phyloP scores from a whole-genome alignment of 768 basidiomycete genomes.

The Amanita fuliginea region DNA sequence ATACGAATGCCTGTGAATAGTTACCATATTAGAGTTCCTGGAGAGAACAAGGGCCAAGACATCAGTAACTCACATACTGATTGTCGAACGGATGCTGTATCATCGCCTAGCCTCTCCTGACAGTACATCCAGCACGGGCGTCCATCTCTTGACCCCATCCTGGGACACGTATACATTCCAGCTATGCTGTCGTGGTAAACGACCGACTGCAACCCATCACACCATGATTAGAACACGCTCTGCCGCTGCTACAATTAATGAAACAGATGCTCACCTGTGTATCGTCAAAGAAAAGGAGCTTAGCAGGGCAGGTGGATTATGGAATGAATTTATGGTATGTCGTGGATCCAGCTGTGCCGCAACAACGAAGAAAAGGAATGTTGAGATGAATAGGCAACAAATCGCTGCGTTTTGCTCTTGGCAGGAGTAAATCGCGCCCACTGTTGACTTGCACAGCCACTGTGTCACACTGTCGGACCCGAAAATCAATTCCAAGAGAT shows the following conservation, averaged over 20 bases:
- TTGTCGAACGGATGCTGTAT: slow-evolving; percentile 84
- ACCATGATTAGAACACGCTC: slow-evolving; percentile 6
- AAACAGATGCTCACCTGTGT: slow-evolving; percentile 49
- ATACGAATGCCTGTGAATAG: slow-evolving; percentile 63
- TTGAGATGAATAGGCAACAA: slow-evolving; percentile 10
- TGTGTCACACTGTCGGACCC: no score
- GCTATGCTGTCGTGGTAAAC: slow-evolving; percentile 70
- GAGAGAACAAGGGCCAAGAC: background rate
- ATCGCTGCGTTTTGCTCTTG: background rate
- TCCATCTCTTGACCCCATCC: slow-evolving; percentile 77
- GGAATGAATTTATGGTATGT: slow-evolving; percentile 41
- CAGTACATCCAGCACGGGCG: slow-evolving; percentile 38
- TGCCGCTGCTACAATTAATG: background rate
- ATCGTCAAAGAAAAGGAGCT: slow-evolving; percentile 90
- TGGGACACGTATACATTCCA: slow-evolving; percentile 66
- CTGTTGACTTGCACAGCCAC: no score
- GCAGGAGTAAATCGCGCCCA: no score
- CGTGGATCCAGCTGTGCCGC: slow-evolving; percentile 29
- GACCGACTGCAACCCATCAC: slow-evolving; percentile 27
- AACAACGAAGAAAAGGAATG: slow-evolving; percentile 6
- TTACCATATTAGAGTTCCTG: no score
- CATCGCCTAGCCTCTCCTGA: slow-evolving; percentile 54
- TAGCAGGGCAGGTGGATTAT: slow-evolving; percentile 64
- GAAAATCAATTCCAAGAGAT: no score
- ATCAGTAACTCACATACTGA: slow-evolving; percentile 40